Evolutionary conservation across 805 yeast species (phyloP), one percentile per base, ranked within the genome.

Genomic region (Sugiyamaella mastotermitis): DNA sequence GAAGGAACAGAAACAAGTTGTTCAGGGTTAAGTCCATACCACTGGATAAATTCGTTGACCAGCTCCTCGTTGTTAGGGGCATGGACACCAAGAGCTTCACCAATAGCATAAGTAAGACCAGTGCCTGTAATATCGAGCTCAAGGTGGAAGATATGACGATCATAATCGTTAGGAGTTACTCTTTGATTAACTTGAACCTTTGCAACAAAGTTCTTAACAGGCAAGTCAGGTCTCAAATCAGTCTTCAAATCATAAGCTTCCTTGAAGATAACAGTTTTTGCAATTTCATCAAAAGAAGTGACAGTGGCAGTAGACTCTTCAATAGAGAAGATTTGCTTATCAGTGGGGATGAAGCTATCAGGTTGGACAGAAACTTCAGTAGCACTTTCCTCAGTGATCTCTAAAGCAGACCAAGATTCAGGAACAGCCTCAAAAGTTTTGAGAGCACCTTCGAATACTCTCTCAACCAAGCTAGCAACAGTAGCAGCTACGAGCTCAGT

Each of bases 81-180:
- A 55, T 90, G 97, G 43, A 90, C 76, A 55, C 97, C 97, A 44
- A 90, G 74, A 15, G 97, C 96, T 69, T 90, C 97, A 59, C 97
- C 97, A 56, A 90, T 86, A 47, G 80, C 92, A 59, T 90, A 90
- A 35, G 77, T 84, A 57, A 90, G 69, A 18, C 94, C 96, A 25
- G 97, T 87, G 37, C 94, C 94, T 32, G 87, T 64, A 56, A 80
- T 75, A 58, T 90, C 97, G 50, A 90, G 86, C 65, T 90, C 97
- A 51, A 90, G 82, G 58, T 90, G 95, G 85, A 90, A 90, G 53
- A 90, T 88, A 64, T 90, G 83, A 68, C 97, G 84, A 46, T 84
- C 85, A 63, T 90, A 90, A 53, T 84, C 88, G 25, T 53, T 56
- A 4, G 97, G 97, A 14, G 97, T 90, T 46, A 90, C 81, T 54